Evolutionary conservation across 768 basidiomycete species (phyloP), one percentile per base, ranked within the genome.

Genomic region (Amanita inopinata): DNA sequence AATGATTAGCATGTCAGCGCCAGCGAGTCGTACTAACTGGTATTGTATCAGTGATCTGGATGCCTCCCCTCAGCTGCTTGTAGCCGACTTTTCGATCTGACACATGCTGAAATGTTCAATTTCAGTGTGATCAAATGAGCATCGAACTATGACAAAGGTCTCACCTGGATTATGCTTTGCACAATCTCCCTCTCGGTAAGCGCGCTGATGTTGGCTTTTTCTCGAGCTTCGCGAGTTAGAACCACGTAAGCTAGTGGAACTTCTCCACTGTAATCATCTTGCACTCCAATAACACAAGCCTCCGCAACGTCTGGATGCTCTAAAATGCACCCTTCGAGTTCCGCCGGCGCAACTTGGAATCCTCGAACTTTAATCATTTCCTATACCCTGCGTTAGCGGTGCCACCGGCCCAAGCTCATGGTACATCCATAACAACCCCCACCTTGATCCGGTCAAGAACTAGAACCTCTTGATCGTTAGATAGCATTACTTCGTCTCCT

Each of bases 321-420:
- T 11, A 67, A 52, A 5, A 69, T 50, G 39, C 61, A 61, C 14
- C 62, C 80, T 53, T 83, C 80, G 10, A 81, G 60, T 44, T 81
- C 80, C 2, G 82, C 62, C 2, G 63, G 64, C 5, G 64, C 60
- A 7, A 67, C 65, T 46, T 83, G 82, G 48, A 76, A 75, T 4
- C 80, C 83, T 45, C 59, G 67, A 25, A 79, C 76, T 57, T 84
- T 83, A 53, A 83, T 61, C 19, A 82, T 67, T 60, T 82, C 79
- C 76, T 78, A 39, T 20, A 43, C 23, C 24, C 18, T n/a, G n/a
- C 20, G 25, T 37, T 32, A 41, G 5, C 31, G 24, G 30, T 14
- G n/a, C 19, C 4, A 4, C 34, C 12, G 19, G 32, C n/a, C 12
- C 15, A 19, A 1, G 25, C 5, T n/a, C 12, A 12, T 28, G 7